Evolutionary conservation across 2,329 filamentous ascomycete species (phyloP).

Genomic region (Fusarium sp.): DNA sequence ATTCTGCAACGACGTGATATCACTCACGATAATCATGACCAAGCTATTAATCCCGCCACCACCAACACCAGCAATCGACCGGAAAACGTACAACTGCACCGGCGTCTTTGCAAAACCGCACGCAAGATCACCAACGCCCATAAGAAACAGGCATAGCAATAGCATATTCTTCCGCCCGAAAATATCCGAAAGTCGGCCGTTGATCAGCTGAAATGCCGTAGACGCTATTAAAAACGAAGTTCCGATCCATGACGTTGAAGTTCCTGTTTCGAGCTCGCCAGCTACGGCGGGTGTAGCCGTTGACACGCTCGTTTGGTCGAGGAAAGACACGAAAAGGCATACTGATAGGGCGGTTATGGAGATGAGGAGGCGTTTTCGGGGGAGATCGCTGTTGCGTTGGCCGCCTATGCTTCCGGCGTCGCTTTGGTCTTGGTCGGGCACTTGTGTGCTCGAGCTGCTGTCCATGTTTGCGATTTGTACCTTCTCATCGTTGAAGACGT

Average conservation of each 20-base stretch:
- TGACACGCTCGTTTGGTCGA: neutral
- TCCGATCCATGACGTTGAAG: neutral
- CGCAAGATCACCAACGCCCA: neutral
- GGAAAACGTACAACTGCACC: conserved; percentile 48
- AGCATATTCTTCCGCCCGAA: neutral
- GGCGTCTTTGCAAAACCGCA: conserved; percentile 22
- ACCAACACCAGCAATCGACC: conserved; percentile 49
- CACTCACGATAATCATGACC: conserved; percentile 52
- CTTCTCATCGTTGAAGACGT: rapidly evolving
- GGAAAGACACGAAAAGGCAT: neutral
- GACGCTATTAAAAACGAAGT: neutral
- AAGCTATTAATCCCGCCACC: conserved; percentile 49
- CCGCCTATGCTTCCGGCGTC: conserved; percentile 39
- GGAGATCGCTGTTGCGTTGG: conserved; percentile 48
- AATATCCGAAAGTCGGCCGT: neutral
- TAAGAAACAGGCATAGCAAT: neutral
- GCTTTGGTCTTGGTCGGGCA: neutral
- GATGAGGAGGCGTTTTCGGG: conserved; percentile 44
- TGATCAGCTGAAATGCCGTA: neutral
- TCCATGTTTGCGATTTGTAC: rapidly evolving
- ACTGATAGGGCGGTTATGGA: conserved; percentile 16
- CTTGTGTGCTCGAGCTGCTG: neutral
- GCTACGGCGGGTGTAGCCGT: neutral
- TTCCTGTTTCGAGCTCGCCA: neutral
- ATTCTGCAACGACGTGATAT: conserved; percentile 44